Percentiles rank a stretch among this genome's conserved stretches.
phyloP scores from a whole-genome alignment of 208 protist genomes.

The Trypanosoma conorhini region DNA sequence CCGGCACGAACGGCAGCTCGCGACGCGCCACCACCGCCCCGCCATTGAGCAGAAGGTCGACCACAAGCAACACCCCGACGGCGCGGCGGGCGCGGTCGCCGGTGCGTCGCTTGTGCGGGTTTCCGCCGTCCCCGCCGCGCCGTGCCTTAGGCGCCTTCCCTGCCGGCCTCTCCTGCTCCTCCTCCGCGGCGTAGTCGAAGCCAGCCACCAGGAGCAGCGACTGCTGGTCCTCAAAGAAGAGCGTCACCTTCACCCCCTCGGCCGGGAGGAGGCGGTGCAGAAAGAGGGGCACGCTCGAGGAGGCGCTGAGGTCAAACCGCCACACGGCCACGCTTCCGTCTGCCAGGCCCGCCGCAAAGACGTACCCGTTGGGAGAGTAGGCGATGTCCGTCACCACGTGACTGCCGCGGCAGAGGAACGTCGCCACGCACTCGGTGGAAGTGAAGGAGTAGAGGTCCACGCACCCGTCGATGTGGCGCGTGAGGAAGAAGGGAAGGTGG shows the following conservation, averaged over 20 bases:
- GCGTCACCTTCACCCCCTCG: slow-evolving; percentile 42
- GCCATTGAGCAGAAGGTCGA: slow-evolving; percentile 37
- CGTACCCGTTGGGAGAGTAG: slow-evolving; percentile 70
- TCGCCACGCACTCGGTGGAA: slow-evolving; percentile 64
- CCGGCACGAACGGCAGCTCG: slow-evolving; percentile 72
- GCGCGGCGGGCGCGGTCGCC: background rate
- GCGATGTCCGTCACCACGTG: slow-evolving; percentile 46
- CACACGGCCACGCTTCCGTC: slow-evolving; percentile 74
- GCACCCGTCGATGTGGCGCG: slow-evolving; percentile 53
- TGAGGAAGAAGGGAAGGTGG: slow-evolving; percentile 81
- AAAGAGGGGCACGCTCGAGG: slow-evolving; percentile 43
- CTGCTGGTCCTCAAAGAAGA: slow-evolving; percentile 69
- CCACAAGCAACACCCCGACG: slow-evolving; percentile 33
- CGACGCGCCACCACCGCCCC: slow-evolving; percentile 42
- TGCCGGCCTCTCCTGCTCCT: background rate
- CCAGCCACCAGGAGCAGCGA: slow-evolving; percentile 66
- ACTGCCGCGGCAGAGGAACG: slow-evolving; percentile 44
- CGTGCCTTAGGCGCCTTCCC: background rate
- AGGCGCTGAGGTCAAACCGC: slow-evolving; percentile 48
- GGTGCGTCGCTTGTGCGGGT: background rate
- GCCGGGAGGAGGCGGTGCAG: slow-evolving; percentile 42
- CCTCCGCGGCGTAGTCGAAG: slow-evolving; percentile 42
- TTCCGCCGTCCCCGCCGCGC: background rate
- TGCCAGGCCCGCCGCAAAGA: slow-evolving; percentile 66
- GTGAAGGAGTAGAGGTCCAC: slow-evolving; percentile 84